A percentile compares a stretch with the other conserved stretches of the same genome.
These are phyloP conservation scores for Litchi chinensis DNA, from an alignment of 345 rosid genomes.

Conservation along the genomic window DNA sequence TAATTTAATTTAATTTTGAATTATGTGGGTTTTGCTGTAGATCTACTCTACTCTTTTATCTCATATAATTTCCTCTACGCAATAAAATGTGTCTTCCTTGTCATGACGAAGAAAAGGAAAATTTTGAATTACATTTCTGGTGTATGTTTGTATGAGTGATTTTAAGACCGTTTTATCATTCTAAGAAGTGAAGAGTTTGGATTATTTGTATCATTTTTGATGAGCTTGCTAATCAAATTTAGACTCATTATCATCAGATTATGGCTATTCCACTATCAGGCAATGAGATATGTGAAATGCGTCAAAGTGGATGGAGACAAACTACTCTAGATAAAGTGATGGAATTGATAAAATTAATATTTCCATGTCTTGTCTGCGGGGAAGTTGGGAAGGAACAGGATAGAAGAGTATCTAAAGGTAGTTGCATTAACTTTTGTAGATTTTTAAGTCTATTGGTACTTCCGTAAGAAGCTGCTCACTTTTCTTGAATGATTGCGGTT, in stretches of 20 bases:
- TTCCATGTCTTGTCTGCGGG: slow-evolving; percentile 42
- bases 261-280: slow-evolving; percentile 39
- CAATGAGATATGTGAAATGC: slow-evolving; percentile 32
- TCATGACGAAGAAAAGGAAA: background rate
- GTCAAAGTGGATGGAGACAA: slow-evolving; percentile 31
- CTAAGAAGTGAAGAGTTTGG: slow-evolving; percentile 6
- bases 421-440: slow-evolving; percentile 16
- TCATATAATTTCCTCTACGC: background rate
- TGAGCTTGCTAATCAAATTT: slow-evolving; percentile 30
- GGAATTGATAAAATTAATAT: slow-evolving; percentile 34
- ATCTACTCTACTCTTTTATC: background rate
- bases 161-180: slow-evolving; percentile 13
- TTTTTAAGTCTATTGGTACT: slow-evolving; percentile 15
- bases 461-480: slow-evolving; percentile 2
- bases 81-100: background rate
- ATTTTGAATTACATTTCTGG: background rate
- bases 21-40: background rate
- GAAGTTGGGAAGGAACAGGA: slow-evolving; percentile 34
- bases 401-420: slow-evolving; percentile 37
- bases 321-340: slow-evolving; percentile 28
- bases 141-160: background rate
- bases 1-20: no score
- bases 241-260: slow-evolving; percentile 39
- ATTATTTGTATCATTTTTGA: slow-evolving; percentile 13
- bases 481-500: slow-evolving; percentile 3